phyloP scores from a whole-genome alignment of 192 early-diverging fungal species.

The Phlyctochytrium arcticum region DNA sequence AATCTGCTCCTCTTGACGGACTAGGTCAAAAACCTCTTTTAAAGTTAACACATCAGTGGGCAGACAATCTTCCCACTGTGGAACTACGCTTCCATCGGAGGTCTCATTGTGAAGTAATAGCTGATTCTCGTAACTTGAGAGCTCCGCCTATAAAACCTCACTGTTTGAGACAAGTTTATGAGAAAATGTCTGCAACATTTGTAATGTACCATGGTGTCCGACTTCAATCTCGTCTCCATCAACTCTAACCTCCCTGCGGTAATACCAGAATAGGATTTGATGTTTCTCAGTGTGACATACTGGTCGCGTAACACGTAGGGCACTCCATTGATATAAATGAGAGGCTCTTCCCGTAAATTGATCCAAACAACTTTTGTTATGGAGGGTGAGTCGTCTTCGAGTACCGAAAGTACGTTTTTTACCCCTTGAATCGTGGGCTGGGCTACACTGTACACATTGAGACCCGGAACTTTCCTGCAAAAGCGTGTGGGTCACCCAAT shows the following conservation, averaged over 20 bases:
- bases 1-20: constrained; percentile 30
- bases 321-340: constrained; percentile 63
- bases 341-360: constrained; percentile 65
- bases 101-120: constrained; percentile 55
- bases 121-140: constrained; percentile 42
- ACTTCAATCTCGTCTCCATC: constrained; percentile 51
- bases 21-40: constrained; percentile 41
- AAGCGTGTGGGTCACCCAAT: too few relatives aligned
- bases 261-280: constrained; percentile 57
- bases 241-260: constrained; percentile 45
- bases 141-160: constrained; percentile 31
- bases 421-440: constrained; percentile 60
- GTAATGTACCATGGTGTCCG: constrained; percentile 39
- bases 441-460: constrained; percentile 49
- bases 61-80: constrained; percentile 59
- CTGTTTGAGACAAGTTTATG: neutral
- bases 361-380: constrained; percentile 48
- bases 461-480: constrained; percentile 26
- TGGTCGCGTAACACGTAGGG: constrained; percentile 61
- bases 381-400: constrained; percentile 10
- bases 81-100: constrained; percentile 36
- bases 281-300: constrained; percentile 56
- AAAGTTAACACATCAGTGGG: constrained; percentile 50
- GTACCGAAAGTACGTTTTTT: constrained; percentile 36
- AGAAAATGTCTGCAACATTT: neutral